phyloP scores from a whole-genome alignment of 306 rosid genomes.

The Adenanthera pavonina region DNA sequence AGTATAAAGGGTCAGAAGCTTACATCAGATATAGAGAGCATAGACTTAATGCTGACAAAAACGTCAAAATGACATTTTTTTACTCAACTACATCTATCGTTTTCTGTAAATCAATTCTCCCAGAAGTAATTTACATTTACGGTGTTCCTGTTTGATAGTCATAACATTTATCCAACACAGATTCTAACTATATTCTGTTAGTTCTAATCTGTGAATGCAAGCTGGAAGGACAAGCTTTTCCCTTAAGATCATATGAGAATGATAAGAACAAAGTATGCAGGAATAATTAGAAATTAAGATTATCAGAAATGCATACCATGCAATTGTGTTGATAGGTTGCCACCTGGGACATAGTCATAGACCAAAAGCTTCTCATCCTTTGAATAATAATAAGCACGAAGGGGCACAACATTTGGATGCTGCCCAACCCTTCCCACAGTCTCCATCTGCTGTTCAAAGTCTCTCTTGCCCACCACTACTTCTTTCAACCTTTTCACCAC shows the following conservation, averaged over 20 bases:
- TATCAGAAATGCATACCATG: slow-evolving; percentile 60
- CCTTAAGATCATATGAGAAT: background rate
- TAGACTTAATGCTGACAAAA: background rate
- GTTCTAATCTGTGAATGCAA: background rate
- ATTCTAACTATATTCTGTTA: background rate
- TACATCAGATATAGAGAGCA: background rate
- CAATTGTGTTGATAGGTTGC: slow-evolving; percentile 70
- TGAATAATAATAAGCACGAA: slow-evolving; percentile 87
- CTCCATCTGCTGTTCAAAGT: slow-evolving; percentile 87
- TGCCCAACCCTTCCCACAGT: slow-evolving; percentile 76
- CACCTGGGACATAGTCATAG: slow-evolving; percentile 65
- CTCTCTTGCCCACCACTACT: slow-evolving; percentile 81
- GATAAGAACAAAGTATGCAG: background rate
- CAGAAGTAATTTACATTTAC: slow-evolving; percentile 1
- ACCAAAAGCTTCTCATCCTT: slow-evolving; percentile 90
- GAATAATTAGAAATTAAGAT: slow-evolving; percentile 21
- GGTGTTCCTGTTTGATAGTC: background rate
- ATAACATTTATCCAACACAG: background rate
- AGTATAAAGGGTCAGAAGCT: slow-evolving; percentile 2
- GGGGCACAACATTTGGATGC: slow-evolving; percentile 71
- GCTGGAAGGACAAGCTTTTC: background rate
- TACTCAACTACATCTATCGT: background rate
- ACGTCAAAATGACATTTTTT: background rate
- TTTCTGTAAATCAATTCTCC: background rate
- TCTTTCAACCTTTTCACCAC: slow-evolving; percentile 91